Conservation (phyloP, 768 basidiomycete species). For the Lentinula sp. region DNA sequence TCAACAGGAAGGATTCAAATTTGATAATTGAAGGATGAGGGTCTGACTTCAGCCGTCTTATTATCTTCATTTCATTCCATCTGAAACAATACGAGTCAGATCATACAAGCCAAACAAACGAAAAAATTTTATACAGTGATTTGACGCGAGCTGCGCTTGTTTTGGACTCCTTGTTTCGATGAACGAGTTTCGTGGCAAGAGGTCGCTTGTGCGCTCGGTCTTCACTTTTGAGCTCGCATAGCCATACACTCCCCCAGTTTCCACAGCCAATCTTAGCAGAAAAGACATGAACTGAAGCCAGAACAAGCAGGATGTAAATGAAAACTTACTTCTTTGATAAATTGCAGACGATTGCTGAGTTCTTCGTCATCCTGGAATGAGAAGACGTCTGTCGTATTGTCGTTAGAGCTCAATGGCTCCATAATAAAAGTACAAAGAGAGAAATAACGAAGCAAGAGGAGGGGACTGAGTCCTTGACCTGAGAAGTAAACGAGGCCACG, state of each 20-base stretch:
- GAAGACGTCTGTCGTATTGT: conserved; percentile 33
- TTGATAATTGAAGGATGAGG: conserved; percentile 89
- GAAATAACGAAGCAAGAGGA: conserved; percentile 14
- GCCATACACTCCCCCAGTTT: conserved; percentile 92
- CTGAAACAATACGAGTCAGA: conserved; percentile 26
- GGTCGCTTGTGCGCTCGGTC: conserved; percentile 20
- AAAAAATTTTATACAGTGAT: conserved; percentile 52
- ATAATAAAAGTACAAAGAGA: conserved; percentile 2
- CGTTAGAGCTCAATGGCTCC: conserved; percentile 3
- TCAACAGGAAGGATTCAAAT: conserved; percentile 92
- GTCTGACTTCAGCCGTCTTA: conserved; percentile 59
- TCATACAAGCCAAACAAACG: conserved; percentile 1
- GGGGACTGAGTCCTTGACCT: background rate
- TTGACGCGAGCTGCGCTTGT: conserved; percentile 87
- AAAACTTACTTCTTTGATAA: conserved; percentile 61
- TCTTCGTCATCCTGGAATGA: conserved; percentile 41
- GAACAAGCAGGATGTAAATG: conserved; percentile 4
- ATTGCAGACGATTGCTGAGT: conserved; percentile 52
- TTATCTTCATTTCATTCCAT: conserved; percentile 92
- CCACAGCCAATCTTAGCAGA: conserved; percentile 72
- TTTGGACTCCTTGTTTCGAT: conserved; percentile 67
- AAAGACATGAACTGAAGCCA: conserved; percentile 10
- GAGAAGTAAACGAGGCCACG: background rate
- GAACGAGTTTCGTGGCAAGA: conserved; percentile 92
- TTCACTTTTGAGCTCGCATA: conserved; percentile 53